phyloP scores from a whole-genome alignment of 345 rosid species.

The Populus simonii region DNA sequence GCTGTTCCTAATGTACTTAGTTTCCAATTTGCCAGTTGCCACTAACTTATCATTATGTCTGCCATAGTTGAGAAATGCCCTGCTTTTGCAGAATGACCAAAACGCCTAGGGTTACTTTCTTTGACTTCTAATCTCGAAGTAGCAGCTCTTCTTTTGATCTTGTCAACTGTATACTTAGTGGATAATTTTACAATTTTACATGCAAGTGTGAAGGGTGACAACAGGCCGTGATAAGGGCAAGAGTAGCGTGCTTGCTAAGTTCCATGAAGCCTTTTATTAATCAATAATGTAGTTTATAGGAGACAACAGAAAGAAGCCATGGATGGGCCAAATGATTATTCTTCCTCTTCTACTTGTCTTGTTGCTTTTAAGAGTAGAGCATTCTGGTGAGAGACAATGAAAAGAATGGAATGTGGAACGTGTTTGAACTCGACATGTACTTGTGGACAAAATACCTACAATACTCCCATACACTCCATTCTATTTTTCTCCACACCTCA shows the following conservation, averaged over 20 bases:
- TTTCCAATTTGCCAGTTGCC: not conserved
- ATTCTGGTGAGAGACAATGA: slow-evolving; percentile 12
- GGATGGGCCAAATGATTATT: slow-evolving; percentile 24
- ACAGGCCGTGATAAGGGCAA: slow-evolving; percentile 15
- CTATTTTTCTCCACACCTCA: not conserved
- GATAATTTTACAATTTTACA: not conserved
- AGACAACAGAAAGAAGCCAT: slow-evolving; percentile 40
- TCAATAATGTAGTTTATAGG: slow-evolving; percentile 21
- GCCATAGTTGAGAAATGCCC: not conserved
- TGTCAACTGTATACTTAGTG: not conserved
- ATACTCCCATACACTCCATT: slow-evolving; percentile 9
- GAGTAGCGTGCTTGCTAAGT: not conserved
- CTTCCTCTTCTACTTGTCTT: slow-evolving; percentile 23
- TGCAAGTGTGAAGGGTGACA: slow-evolving; percentile 15
- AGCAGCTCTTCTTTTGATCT: not conserved
- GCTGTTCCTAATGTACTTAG: not conserved
- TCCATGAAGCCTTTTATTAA: not conserved
- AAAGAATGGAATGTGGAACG: slow-evolving; percentile 28
- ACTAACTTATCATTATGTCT: slow-evolving; percentile 8
- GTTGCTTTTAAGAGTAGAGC: slow-evolving; percentile 16
- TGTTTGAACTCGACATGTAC: slow-evolving; percentile 38
- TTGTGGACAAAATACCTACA: slow-evolving; percentile 41
- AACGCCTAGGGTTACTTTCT: not conserved
- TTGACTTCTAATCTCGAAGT: not conserved
- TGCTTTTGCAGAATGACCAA: not conserved